Conservation (phyloP, 495 filamentous ascomycete species). For the Mycothermus thermophilus region DNA sequence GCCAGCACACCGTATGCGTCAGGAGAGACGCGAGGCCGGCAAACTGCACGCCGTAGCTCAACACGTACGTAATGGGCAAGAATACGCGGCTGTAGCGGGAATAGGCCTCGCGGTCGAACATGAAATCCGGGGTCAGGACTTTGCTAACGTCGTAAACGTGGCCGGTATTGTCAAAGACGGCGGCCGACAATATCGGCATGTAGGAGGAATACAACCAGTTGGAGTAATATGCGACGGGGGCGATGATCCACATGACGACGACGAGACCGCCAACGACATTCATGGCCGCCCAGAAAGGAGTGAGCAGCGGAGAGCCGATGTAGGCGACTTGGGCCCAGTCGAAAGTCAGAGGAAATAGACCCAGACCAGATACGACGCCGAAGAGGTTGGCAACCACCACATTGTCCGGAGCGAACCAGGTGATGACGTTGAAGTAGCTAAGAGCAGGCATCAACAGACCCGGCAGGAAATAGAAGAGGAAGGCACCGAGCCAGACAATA, state of each 20-base stretch:
- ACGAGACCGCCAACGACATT: slow-evolving; percentile 79
- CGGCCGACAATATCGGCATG: slow-evolving; percentile 63
- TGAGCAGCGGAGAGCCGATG: slow-evolving; percentile 73
- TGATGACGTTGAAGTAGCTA: slow-evolving; percentile 81
- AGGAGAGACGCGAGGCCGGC: slow-evolving; percentile 59
- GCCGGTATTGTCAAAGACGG: slow-evolving; percentile 72
- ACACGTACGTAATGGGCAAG: slow-evolving; percentile 67
- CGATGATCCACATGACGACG: slow-evolving; percentile 79
- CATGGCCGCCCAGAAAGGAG: slow-evolving; percentile 82
- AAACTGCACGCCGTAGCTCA: slow-evolving; percentile 71
- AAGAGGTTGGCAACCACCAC: slow-evolving; percentile 70
- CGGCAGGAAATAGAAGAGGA: slow-evolving; percentile 72
- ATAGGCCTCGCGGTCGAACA: slow-evolving; percentile 58
- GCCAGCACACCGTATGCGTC: slow-evolving; percentile 60
- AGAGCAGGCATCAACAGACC: slow-evolving; percentile 75
- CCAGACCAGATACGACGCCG: slow-evolving; percentile 70
- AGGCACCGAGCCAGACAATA: slow-evolving; percentile 47
- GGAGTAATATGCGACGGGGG: slow-evolving; percentile 67
- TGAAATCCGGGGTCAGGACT: slow-evolving; percentile 57
- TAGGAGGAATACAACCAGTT: slow-evolving; percentile 66
- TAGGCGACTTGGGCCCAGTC: slow-evolving; percentile 92
- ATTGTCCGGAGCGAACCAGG: slow-evolving; percentile 76
- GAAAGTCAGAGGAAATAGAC: slow-evolving; percentile 77
- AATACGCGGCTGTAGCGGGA: slow-evolving; percentile 66
- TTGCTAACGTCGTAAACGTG: slow-evolving; percentile 59